A percentile compares a stretch with the other conserved stretches of the same genome.
Conservation (phyloP, 2,329 filamentous ascomycete genomes). For the Talaromyces sp. region DNA sequence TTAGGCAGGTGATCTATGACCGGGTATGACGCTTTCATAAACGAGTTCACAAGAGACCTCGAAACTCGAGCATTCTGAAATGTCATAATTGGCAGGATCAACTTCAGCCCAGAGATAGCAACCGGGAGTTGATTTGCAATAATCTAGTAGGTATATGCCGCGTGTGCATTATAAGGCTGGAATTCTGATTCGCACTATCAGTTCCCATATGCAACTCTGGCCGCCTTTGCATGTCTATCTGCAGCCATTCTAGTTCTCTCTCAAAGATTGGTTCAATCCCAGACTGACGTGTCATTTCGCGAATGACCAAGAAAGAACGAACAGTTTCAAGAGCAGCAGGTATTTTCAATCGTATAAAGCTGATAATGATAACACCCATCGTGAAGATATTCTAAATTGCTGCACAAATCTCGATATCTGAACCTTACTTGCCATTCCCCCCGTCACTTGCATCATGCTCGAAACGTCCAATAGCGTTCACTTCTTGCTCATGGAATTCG, state of each 20-base stretch:
- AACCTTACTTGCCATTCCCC: too few species aligned
- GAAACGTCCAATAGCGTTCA: neutral
- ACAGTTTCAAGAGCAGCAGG: too few species aligned
- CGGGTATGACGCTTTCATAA: neutral
- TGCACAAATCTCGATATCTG: neutral
- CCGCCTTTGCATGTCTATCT: neutral
- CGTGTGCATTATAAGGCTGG: too few species aligned
- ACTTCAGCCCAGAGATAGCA: neutral
- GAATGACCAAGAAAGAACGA: neutral
- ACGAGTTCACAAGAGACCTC: neutral
- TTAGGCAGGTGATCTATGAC: neutral
- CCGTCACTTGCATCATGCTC: neutral
- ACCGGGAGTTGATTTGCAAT: neutral
- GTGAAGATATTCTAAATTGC: neutral
- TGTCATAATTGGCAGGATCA: neutral
- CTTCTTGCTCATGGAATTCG: neutral
- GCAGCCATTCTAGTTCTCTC: neutral
- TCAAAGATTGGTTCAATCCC: neutral
- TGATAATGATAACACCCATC: too few species aligned
- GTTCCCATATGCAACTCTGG: too few species aligned
- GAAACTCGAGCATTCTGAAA: neutral
- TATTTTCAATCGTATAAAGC: neutral
- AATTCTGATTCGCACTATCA: too few species aligned
- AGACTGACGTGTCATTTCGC: neutral
- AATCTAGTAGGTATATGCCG: neutral